Evolutionary conservation across 179 eudicot genomes (phyloP), one percentile per base, ranked within the genome.

Genomic region (Gypsophila paniculata): DNA sequence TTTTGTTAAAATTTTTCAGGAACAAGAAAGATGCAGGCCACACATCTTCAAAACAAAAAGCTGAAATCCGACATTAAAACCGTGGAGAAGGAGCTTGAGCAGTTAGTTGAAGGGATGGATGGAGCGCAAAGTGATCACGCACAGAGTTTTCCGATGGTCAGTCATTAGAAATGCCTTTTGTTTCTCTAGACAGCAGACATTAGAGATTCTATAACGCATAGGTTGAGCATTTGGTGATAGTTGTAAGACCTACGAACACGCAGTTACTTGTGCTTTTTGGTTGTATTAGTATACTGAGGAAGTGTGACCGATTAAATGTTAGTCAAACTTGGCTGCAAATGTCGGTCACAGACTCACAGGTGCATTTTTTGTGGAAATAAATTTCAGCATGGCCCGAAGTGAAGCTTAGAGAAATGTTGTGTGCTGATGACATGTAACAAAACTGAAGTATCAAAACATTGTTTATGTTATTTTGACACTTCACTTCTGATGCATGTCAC

Each of bases 21-120:
- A 12, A n/a, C 60, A 32, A 36, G 17, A 48, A 51, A 61, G 61
- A 49, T 51, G 39, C 61, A 34, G 53, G 42, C 49, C 53, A 17
- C 62, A 23, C 19, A 26, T 48, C 62, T 15, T 18, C 72, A 62
- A 32, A 75, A 75, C 69, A 75, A 36, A 61, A 75, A 18, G 69
- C 78, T 75, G 38, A 49, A 61, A 34, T 51, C 34, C 5, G 61
- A 75, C 26, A 51, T 68, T 57, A 34, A 36, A 60, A 48, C 69
- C 60, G 61, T 69, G 12, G 21, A 61, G 61, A 69, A 68, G 10
- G 61, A 75, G 61, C 73, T 69, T 32, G 32, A 32, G 51, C 52
- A 60, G 51, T 36, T 69, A 23, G 67, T 66, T 17, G 55, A 65
- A 23, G 46, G 68, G 29, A 25, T 44, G 69, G 78, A 69, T 61